These are phyloP conservation scores for Trichoderma asperelloides DNA, from an alignment of 495 filamentous ascomycete genomes.

Conservation along the genomic window DNA sequence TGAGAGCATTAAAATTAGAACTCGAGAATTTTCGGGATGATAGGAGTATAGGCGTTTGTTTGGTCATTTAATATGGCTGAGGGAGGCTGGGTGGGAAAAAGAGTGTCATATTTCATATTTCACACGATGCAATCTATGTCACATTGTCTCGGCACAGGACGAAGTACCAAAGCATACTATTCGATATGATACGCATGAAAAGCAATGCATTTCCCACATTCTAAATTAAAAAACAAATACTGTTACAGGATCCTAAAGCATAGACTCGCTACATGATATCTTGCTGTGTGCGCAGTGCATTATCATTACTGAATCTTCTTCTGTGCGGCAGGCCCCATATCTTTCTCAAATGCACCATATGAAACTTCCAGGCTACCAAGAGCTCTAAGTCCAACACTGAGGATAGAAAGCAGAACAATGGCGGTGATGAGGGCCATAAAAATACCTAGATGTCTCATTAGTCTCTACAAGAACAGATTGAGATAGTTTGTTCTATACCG, in stretches of 20 bases:
- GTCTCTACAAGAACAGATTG: constrained; percentile 17
- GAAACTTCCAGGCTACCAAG: constrained; percentile 74
- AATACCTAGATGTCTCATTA: constrained; percentile 48
- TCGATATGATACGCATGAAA: background rate
- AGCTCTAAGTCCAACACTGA: constrained; percentile 67
- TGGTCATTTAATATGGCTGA: background rate
- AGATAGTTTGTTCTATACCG: constrained; percentile 20
- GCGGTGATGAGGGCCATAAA: constrained; percentile 65
- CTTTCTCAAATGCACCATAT: constrained; percentile 93
- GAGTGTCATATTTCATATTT: background rate
- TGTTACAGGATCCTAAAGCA: background rate
- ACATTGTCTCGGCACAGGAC: background rate
- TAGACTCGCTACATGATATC: background rate
- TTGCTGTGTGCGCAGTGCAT: background rate
- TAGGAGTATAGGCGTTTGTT: constrained; percentile 8
- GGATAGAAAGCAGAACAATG: constrained; percentile 60
- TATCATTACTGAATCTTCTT: constrained; percentile 62
- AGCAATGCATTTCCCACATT: background rate
- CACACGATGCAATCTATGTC: background rate
- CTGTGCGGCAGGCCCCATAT: constrained; percentile 77
- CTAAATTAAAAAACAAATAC: background rate
- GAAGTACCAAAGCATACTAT: background rate
- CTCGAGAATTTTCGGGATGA: background rate
- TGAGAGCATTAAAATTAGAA: background rate
- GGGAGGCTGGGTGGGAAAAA: background rate